phyloP scores from a whole-genome alignment of 805 yeast genomes.

The Metschnikowia orientalis region DNA sequence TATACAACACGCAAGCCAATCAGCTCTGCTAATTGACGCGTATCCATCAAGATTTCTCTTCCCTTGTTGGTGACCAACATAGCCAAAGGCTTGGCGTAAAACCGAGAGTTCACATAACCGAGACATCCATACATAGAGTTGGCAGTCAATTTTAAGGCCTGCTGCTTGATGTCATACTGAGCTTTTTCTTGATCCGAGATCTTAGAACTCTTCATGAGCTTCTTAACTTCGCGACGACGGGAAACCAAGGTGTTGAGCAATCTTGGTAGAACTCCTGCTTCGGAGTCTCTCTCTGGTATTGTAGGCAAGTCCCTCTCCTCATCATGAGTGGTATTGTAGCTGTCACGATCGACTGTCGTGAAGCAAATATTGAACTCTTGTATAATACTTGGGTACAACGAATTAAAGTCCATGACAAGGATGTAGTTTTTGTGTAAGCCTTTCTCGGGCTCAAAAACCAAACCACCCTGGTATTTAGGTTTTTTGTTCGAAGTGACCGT shows the following conservation, averaged over 20 bases:
- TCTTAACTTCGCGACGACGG: conserved; percentile 91
- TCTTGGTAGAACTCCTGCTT: conserved; percentile 82
- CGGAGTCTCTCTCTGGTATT: conserved; percentile 54
- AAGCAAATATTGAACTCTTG: conserved; percentile 97
- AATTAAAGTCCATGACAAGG: conserved; percentile 96
- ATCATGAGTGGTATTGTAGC: conserved; percentile 35
- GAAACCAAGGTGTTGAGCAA: conserved; percentile 78
- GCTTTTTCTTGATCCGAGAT: conserved; percentile 61
- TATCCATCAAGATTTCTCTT: conserved; percentile 89
- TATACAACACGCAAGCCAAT: conserved; percentile 81
- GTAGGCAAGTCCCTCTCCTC: conserved; percentile 63
- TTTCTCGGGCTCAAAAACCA: conserved; percentile 94
- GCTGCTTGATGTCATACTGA: conserved; percentile 93
- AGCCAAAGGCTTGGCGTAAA: conserved; percentile 93
- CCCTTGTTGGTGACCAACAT: conserved; percentile 94
- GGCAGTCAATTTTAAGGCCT: conserved; percentile 93
- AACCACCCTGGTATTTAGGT: conserved; percentile 85
- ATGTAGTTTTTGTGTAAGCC: conserved; percentile 88
- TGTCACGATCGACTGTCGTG: conserved; percentile 80
- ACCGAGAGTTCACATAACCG: conserved; percentile 86
- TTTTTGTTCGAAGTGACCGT: conserved; percentile 53
- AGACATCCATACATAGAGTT: conserved; percentile 99
- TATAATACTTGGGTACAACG: conserved; percentile 93
- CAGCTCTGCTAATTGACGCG: conserved; percentile 87
- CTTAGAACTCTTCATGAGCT: conserved; percentile 69